Conservation (phyloP, 1,139 yeast species). For the Debaryomyces sp. region DNA sequence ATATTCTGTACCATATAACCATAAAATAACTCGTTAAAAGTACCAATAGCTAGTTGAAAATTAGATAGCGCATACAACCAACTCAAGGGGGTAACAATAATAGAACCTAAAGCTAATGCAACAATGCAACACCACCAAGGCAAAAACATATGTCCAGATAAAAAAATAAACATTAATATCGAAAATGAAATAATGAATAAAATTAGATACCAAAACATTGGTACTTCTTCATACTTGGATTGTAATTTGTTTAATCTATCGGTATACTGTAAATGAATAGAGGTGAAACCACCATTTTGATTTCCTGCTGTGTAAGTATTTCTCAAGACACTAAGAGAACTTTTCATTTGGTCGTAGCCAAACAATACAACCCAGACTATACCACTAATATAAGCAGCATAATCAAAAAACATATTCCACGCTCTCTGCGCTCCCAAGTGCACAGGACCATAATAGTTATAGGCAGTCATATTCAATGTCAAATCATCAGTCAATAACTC, state of each 20-base stretch:
- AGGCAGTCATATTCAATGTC: constrained; percentile 41
- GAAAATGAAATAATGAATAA: constrained; percentile 38
- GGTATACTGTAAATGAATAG: constrained; percentile 16
- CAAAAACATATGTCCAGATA: constrained; percentile 46
- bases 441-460: constrained; percentile 40
- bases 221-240: constrained; percentile 41
- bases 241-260: constrained; percentile 47
- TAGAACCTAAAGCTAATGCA: constrained; percentile 43
- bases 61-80: constrained; percentile 55
- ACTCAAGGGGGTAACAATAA: constrained; percentile 51
- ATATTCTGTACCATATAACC: constrained; percentile 45
- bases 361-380: constrained; percentile 46
- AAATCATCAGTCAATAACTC: constrained; percentile 35
- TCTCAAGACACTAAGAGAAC: constrained; percentile 13
- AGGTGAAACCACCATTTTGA: constrained; percentile 7
- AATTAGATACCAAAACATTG: constrained; percentile 40
- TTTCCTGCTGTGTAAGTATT: constrained; percentile 7
- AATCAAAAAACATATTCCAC: constrained; percentile 55
- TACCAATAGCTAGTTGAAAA: constrained; percentile 54
- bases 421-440: constrained; percentile 48
- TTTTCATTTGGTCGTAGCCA: constrained; percentile 28
- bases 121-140: constrained; percentile 52
- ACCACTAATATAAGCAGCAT: constrained; percentile 53
- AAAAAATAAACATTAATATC: constrained; percentile 35
- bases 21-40: constrained; percentile 51